Base-by-base conservation (phyloP, 2,329 filamentous ascomycete species). In the Trichoderma breve region DNA sequence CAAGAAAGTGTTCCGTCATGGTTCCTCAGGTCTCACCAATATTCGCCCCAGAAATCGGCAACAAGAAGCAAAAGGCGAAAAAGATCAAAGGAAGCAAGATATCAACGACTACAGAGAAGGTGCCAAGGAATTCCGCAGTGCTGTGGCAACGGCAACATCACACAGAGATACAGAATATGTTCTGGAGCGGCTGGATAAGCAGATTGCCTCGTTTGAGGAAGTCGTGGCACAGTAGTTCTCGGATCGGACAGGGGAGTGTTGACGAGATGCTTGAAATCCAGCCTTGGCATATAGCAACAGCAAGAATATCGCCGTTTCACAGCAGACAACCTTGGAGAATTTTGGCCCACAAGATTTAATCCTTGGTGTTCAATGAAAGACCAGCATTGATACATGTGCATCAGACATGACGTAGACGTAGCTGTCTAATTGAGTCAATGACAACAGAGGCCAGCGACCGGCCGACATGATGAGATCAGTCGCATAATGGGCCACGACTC, bases 111-210 rank as follows among this genome's bases (percentile, higher is more conserved):
- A 51, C 12, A 69, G 30, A 28, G 21, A 34, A 12, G n/a, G 14
- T 34, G 53, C 55, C 36, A 58, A 32, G 26, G n/a, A 61, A 34
- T 47, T 69, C 24, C 53, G 55, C 43, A 47, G n/a, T 26, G 55
- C 65, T 1, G 65, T 69, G 14, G 65, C 65, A 18, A 69, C 55
- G n/a, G 65, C 65, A 4, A 51, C 26, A 58, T 69, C 65, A 36
- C 65, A 69, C 36, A 69, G 65, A 32, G 65, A 69, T 39, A 69
- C 65, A 8, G 5, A 51, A 34, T 11, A 34, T 47, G 36, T 69
- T 28, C 14, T 69, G 34, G 26, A 69, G 26, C 65, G 55, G 28
- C 55, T 69, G 21, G 65, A 69, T 36, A 32, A 51, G 51, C 55
- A 69, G 36, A 61, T 51, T 69, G 36, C 36, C 28, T 69, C 53